phyloP scores from a whole-genome alignment of 192 early-diverging fungal genomes.

The Gryganskiella cystojenkinii region DNA sequence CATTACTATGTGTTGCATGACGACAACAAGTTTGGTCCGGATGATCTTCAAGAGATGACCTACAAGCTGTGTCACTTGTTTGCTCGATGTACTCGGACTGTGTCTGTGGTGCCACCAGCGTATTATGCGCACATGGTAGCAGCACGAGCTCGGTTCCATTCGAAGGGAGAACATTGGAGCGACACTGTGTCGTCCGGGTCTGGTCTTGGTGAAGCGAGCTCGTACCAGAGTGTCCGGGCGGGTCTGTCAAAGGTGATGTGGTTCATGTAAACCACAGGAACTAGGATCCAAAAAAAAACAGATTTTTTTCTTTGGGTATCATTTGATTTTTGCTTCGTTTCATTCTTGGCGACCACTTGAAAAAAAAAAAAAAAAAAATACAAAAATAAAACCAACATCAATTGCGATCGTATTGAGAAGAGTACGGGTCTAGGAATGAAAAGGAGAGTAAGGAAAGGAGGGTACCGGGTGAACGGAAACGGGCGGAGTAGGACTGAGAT shows the following conservation, averaged over 20 bases:
- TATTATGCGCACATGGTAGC: conserved; percentile 97
- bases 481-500: too few species aligned
- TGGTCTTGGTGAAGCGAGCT: conserved; percentile 10
- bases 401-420: too few species aligned
- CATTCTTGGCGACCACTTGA: too few species aligned
- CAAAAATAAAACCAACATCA: too few species aligned
- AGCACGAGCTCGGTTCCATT: conserved; percentile 86
- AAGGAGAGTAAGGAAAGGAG: neutral
- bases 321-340: too few species aligned
- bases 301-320: too few species aligned
- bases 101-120: conserved; percentile 87
- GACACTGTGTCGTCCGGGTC: conserved; percentile 46
- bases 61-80: conserved; percentile 93
- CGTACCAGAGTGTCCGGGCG: conserved; percentile 51
- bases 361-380: too few species aligned
- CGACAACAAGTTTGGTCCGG: conserved; percentile 82
- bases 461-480: too few species aligned
- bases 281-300: neutral
- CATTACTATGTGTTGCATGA: conserved; percentile 93
- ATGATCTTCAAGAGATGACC: conserved; percentile 87
- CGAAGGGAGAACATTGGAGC: conserved; percentile 63
- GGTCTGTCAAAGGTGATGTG: conserved; percentile 50
- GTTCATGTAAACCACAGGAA: conserved; percentile 22
- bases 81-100: conserved; percentile 86
- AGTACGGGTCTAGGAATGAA: neutral